Percentiles rank a stretch among this genome's conserved stretches.
Conservation (phyloP, 2,329 filamentous ascomycete genomes). For the Cercospora zeina region DNA sequence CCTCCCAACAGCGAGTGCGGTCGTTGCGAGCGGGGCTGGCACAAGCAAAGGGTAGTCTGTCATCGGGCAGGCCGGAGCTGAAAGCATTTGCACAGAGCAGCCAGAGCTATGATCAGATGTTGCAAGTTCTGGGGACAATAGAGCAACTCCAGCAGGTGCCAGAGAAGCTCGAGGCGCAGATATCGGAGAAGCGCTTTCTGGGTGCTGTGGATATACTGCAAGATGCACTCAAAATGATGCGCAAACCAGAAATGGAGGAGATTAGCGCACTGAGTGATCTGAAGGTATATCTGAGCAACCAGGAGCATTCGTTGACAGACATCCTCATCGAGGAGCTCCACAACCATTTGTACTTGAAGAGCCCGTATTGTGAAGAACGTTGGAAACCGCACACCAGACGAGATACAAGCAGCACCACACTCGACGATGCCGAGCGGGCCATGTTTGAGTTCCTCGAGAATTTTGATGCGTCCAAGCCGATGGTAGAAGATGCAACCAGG, state of each 20-base stretch:
- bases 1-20: conserved; percentile 82
- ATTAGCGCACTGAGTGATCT: conserved; percentile 88
- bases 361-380: conserved; percentile 91
- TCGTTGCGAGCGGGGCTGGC: conserved; percentile 79
- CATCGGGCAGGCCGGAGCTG: conserved; percentile 83
- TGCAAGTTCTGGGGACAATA: conserved; percentile 69
- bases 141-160: conserved; percentile 87
- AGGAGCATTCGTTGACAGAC: conserved; percentile 88
- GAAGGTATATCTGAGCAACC: conserved; percentile 83
- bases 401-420: conserved; percentile 34
- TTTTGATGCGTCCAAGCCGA: conserved; percentile 56
- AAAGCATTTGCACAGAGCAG: conserved; percentile 85
- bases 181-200: conserved; percentile 94
- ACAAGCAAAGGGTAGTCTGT: conserved; percentile 76
- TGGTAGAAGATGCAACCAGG: conserved; percentile 84
- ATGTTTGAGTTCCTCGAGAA: conserved; percentile 59
- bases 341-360: conserved; percentile 95
- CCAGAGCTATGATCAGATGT: conserved; percentile 84
- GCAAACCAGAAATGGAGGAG: conserved; percentile 83
- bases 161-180: conserved; percentile 87
- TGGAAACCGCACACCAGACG: conserved; percentile 80
- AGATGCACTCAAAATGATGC: conserved; percentile 77
- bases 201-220: conserved; percentile 90
- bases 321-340: conserved; percentile 97
- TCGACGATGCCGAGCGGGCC: conserved; percentile 53